phyloP scores from a whole-genome alignment of 331 rosid genomes.

The Malus hybrid region DNA sequence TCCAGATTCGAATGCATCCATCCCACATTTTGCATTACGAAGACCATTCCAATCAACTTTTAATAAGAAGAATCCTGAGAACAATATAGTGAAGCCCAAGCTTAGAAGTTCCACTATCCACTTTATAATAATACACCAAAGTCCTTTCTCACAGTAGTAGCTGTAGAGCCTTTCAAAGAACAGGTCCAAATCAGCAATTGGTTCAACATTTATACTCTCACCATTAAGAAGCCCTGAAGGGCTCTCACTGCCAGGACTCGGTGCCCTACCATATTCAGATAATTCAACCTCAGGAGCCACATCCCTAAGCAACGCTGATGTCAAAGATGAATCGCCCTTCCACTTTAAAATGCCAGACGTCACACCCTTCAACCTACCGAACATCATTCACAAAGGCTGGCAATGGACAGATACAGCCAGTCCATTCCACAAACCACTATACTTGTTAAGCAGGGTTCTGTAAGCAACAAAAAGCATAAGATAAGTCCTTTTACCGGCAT shows the following conservation, averaged over 20 bases:
- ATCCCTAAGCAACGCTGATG: conserved; percentile 46
- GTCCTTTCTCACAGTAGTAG: conserved; percentile 90
- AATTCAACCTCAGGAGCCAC: conserved; percentile 68
- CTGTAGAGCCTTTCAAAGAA: conserved; percentile 89
- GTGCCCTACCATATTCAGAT: conserved; percentile 54
- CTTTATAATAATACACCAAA: conserved; percentile 81
- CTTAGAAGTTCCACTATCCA: conserved; percentile 93
- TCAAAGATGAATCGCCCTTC: conserved; percentile 50
- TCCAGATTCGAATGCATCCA: conserved; percentile 92
- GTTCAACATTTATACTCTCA: conserved; percentile 63
- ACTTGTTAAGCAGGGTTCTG: conserved; percentile 27
- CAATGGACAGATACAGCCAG: conserved; percentile 52
- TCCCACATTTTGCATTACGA: conserved; percentile 91
- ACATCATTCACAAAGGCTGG: conserved; percentile 69
- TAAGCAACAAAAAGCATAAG: conserved; percentile 1
- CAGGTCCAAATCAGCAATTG: conserved; percentile 86
- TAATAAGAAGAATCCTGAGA: conserved; percentile 80
- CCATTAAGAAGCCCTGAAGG: conserved; percentile 86
- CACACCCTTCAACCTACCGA: conserved; percentile 45
- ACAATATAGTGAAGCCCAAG: conserved; percentile 78
- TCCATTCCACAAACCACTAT: conserved; percentile 52
- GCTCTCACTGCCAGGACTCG: conserved; percentile 81
- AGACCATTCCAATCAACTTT: conserved; percentile 95
- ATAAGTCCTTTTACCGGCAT: conserved; percentile 11
- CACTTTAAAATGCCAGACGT: conserved; percentile 42